These are phyloP conservation scores for Phytophthora sp. DNA, from an alignment of 352 stramenopile species.

Conservation along the genomic window DNA sequence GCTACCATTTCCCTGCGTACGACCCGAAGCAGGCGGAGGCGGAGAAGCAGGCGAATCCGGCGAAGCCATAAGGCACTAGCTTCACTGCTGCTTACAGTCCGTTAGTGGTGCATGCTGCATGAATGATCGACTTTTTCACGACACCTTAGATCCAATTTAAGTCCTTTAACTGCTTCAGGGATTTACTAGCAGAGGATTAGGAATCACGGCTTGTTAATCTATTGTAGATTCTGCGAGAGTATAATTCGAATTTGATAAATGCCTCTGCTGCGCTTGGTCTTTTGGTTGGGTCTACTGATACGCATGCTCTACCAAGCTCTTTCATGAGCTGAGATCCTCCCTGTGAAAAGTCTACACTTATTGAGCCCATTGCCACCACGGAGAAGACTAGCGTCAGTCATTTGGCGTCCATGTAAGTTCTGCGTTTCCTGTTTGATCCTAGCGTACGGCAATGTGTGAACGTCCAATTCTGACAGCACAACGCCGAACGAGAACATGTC, in stretches of 20 bases:
- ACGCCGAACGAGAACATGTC: constrained; percentile 67
- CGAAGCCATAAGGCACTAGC: constrained; percentile 3
- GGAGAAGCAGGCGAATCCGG: background rate
- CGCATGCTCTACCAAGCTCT: background rate
- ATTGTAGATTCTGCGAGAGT: background rate
- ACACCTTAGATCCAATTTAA: too few species aligned
- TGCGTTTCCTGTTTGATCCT: background rate
- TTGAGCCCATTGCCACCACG: background rate
- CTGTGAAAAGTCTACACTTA: background rate
- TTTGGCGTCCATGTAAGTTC: background rate
- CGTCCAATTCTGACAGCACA: constrained; percentile 57
- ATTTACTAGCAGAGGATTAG: too few species aligned
- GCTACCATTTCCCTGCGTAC: constrained; percentile 11
- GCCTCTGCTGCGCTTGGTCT: background rate
- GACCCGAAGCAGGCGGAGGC: constrained; percentile 6
- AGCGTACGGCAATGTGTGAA: constrained; percentile 36
- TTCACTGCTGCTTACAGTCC: too few species aligned
- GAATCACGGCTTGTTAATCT: background rate
- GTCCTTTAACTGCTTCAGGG: too few species aligned
- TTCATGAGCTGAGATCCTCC: background rate
- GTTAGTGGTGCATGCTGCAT: too few species aligned
- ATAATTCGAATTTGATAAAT: background rate
- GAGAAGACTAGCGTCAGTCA: background rate
- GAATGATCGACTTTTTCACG: too few species aligned
- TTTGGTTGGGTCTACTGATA: background rate